Percentiles rank a stretch among this genome's conserved stretches.
phyloP scores from a whole-genome alignment of 805 yeast species.

The Suhomyces kilbournensis region DNA sequence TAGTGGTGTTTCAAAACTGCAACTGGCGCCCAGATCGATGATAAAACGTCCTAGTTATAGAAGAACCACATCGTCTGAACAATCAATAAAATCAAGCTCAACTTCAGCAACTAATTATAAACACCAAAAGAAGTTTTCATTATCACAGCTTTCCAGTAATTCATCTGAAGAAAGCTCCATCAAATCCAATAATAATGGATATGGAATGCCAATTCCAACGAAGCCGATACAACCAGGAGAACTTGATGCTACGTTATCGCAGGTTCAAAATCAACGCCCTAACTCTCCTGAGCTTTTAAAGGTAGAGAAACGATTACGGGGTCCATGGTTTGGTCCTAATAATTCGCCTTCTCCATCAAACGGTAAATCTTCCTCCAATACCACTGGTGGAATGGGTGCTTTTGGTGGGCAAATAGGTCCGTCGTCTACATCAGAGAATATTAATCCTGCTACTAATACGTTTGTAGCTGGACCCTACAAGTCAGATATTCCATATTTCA shows the following conservation, averaged over 20 bases:
- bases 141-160: slow-evolving; percentile 35
- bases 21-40: slow-evolving; percentile 3
- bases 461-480: slow-evolving; percentile 3
- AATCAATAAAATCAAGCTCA: slow-evolving; percentile 32
- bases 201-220: slow-evolving; percentile 9
- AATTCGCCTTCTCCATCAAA: background rate
- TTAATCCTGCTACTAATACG: background rate
- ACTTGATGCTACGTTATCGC: slow-evolving; percentile 4
- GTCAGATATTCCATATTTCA: slow-evolving; percentile 5
- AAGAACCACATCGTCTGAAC: slow-evolving; percentile 34
- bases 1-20: background rate
- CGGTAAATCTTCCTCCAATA: background rate
- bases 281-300: slow-evolving; percentile 12
- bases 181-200: slow-evolving; percentile 10
- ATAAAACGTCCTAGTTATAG: slow-evolving; percentile 29
- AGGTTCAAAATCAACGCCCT: slow-evolving; percentile 4
- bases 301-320: slow-evolving; percentile 9
- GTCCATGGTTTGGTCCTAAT: background rate
- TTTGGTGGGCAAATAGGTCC: background rate
- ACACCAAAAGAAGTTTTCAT: slow-evolving; percentile 24
- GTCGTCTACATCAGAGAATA: background rate
- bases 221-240: slow-evolving; percentile 7
- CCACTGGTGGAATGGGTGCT: background rate
- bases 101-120: slow-evolving; percentile 20
- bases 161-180: slow-evolving; percentile 35